Evolutionary conservation across 352 stramenopile genomes (phyloP), one percentile per base, ranked within the genome.

Genomic region (Globisporangium megalacanthum): DNA sequence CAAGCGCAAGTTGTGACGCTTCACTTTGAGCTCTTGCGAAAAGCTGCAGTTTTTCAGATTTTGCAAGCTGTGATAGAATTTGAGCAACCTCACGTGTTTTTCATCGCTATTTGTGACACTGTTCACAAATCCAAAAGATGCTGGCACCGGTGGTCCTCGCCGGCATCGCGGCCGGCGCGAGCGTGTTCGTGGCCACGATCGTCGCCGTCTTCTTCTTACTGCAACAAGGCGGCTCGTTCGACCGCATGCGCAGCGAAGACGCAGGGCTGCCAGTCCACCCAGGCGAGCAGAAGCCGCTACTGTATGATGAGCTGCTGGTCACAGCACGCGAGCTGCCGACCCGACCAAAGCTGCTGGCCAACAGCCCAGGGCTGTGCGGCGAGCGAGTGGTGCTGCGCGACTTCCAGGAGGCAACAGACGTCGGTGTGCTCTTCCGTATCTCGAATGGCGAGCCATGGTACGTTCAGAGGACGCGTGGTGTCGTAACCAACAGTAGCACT

Each of bases 261-360:
- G 65, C 86, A 66, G 83, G 85, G 22, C 66, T 94, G 61, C 86
- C 84, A 22, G 42, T 54, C 5, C 53, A 57, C 17, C 53, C 83
- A 35, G 79, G 71, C 13, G 82, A 95, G 62, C 66, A 73, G 39
- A 95, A 95, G 58, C 84, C 87, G 49, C 65, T 87, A 61, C 70
- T 97, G 29, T 97, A 96, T 66, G 87, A 97, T 61, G 84, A 86
- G 57, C 79, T 97, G 19, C 75, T 97, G 44, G 73, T 63, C 1
- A 77, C 71, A 25, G 65, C 72, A n/a, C 64, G 68, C 44, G 55
- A 58, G 17, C 49, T 81, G 56, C 49, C 58, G 13, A 5, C 49
- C 8, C 42, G 42, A 11, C 42, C 42, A 14, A 19, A 17, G 15
- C 42, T 19, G n/a, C 42, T 48, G 25, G 25, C 25, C 25, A 29